Conservation (phyloP, 306 rosid species). For the Dalbergia cultrata region DNA sequence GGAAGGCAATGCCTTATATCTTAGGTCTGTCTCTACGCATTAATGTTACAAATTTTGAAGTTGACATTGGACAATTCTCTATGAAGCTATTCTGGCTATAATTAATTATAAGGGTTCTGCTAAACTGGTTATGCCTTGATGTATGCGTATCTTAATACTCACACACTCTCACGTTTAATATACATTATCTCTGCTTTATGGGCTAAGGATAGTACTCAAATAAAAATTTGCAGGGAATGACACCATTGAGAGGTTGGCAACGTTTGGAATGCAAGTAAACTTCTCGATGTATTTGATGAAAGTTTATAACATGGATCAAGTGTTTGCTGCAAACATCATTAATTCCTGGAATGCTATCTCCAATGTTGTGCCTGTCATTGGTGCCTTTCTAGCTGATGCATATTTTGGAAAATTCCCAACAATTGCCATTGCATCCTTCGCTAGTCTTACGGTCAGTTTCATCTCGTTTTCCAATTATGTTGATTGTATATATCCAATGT, state of each 20-base stretch:
- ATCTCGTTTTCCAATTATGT: too few relatives aligned
- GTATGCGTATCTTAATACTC: too few relatives aligned
- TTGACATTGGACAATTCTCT: not conserved
- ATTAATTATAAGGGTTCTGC: too few relatives aligned
- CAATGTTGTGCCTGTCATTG: slow-evolving; percentile 50
- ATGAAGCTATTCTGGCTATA: not conserved
- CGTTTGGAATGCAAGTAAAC: slow-evolving; percentile 57
- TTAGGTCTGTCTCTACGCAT: slow-evolving; percentile 27
- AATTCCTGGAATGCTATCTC: slow-evolving; percentile 50
- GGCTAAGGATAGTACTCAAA: not conserved
- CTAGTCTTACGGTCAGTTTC: slow-evolving; percentile 46
- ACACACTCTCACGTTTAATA: too few relatives aligned
- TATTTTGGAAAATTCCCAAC: slow-evolving; percentile 56
- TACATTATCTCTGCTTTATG: too few relatives aligned
- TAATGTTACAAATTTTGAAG: not conserved
- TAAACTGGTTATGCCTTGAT: too few relatives aligned
- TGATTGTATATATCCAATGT: too few relatives aligned
- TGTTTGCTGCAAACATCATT: slow-evolving; percentile 56
- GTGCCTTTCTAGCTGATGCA: slow-evolving; percentile 62
- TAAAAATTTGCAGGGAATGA: slow-evolving; percentile 59
- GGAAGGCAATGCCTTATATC: slow-evolving; percentile 59
- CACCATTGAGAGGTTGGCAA: slow-evolving; percentile 63
- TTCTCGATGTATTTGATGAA: slow-evolving; percentile 59
- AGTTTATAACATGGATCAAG: slow-evolving; percentile 66
- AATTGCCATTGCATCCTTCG: slow-evolving; percentile 54